phyloP scores from a whole-genome alignment of 768 basidiomycete genomes.

The Hericium coralloides region DNA sequence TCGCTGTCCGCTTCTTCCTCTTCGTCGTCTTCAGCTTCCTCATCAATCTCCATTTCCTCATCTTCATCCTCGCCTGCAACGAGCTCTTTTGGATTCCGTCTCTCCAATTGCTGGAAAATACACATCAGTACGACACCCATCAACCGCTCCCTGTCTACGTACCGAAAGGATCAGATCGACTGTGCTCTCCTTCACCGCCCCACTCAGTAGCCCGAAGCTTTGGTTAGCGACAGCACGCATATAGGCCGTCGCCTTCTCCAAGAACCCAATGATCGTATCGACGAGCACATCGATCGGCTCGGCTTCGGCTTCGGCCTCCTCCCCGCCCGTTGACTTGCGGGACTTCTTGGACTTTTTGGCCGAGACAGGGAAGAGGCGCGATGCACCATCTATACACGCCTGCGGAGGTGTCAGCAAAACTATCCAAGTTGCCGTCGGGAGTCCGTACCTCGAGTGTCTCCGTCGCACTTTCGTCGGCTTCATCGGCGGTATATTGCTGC shows the following conservation, averaged over 20 bases:
- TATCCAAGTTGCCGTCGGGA: neutral
- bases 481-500: conserved; percentile 60
- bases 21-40: conserved; percentile 21
- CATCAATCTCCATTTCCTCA: conserved; percentile 22
- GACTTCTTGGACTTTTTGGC: conserved; percentile 20
- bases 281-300: conserved; percentile 79
- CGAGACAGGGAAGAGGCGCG: conserved; percentile 38
- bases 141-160: conserved; percentile 24
- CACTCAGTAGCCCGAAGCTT: conserved; percentile 66
- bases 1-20: conserved; percentile 28
- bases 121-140: conserved; percentile 1
- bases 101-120: conserved; percentile 71
- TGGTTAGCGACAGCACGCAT: conserved; percentile 74
- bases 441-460: conserved; percentile 53
- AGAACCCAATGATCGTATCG: conserved; percentile 82
- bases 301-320: conserved; percentile 28
- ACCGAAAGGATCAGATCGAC: conserved; percentile 78
- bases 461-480: conserved; percentile 39
- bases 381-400: conserved; percentile 53
- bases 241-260: conserved; percentile 78
- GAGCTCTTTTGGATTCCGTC: conserved; percentile 50
- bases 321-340: conserved; percentile 32
- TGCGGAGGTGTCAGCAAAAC: conserved; percentile 19
- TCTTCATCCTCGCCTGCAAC: conserved; percentile 27
- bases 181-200: conserved; percentile 56